A percentile compares a stretch with the other conserved stretches of the same genome.
Conservation (phyloP, 495 filamentous ascomycete species). For the Neurospora pannonica region DNA sequence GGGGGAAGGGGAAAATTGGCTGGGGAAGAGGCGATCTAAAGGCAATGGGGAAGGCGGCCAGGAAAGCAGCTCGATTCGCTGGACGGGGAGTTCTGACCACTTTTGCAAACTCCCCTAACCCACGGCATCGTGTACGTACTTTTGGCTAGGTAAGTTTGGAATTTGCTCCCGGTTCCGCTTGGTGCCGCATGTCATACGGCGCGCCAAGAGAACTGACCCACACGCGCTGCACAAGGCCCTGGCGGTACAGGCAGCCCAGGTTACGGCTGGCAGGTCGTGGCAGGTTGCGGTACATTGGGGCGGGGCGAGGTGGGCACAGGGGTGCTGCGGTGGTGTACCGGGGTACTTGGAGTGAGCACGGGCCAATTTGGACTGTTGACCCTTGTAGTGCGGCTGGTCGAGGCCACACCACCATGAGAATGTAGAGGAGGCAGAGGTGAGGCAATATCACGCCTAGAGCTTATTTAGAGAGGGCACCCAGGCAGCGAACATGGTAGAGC, state of each 20-base stretch:
- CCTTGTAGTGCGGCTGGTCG: background rate
- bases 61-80: background rate
- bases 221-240: background rate
- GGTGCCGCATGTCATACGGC: background rate
- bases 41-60: slow-evolving; percentile 5
- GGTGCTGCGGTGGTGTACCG: background rate
- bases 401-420: background rate
- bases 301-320: background rate
- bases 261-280: background rate
- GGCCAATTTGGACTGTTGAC: background rate
- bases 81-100: background rate
- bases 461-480: background rate
- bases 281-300: background rate
- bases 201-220: background rate
- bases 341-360: background rate
- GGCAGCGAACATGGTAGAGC: background rate
- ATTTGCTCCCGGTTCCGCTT: background rate
- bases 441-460: background rate
- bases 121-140: background rate
- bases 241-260: background rate
- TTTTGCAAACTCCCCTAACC: slow-evolving; percentile 12
- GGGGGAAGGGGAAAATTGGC: slow-evolving; percentile 18
- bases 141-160: background rate
- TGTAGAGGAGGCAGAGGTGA: background rate
- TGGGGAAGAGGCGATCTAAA: slow-evolving; percentile 21